Evolutionary conservation across 1,139 yeast species (phyloP).

Genomic region (Yamadazyma taylorii): DNA sequence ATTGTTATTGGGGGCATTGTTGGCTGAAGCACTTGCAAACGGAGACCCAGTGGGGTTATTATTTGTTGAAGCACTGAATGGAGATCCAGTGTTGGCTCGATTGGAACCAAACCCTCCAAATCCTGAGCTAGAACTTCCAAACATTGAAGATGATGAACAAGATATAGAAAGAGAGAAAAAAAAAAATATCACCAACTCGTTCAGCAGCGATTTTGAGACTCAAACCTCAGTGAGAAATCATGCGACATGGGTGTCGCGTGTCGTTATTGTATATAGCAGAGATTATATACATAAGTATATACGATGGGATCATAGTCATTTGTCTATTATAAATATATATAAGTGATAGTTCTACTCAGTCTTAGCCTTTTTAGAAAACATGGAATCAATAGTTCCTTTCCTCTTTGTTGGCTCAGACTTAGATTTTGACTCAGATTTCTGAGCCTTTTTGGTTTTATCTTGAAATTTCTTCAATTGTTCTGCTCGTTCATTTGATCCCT

Average conservation of each 20-base stretch:
- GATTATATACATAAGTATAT: too few relatives aligned
- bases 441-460: conserved; percentile 24
- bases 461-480: conserved; percentile 47
- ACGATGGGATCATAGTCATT: too few relatives aligned
- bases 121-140: conserved; percentile 46
- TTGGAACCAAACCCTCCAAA: conserved; percentile 62
- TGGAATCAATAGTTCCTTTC: conserved; percentile 23
- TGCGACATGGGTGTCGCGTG: background rate
- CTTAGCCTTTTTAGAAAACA: conserved; percentile 20
- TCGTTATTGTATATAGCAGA: too few relatives aligned
- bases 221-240: background rate
- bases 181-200: background rate
- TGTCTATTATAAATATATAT: background rate
- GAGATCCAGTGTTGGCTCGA: conserved; percentile 27
- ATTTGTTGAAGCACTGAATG: conserved; percentile 30
- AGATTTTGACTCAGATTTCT: conserved; percentile 3
- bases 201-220: conserved; percentile 5
- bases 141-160: conserved; percentile 28
- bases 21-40: conserved; percentile 18
- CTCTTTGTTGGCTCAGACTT: conserved; percentile 15
- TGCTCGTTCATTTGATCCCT: conserved; percentile 60
- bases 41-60: conserved; percentile 23
- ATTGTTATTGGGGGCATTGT: conserved; percentile 10
- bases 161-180: background rate
- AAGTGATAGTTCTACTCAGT: too few relatives aligned